Evolutionary conservation across 768 basidiomycete species (phyloP).

Genomic region (Rhodosporidiobolus sp.): DNA sequence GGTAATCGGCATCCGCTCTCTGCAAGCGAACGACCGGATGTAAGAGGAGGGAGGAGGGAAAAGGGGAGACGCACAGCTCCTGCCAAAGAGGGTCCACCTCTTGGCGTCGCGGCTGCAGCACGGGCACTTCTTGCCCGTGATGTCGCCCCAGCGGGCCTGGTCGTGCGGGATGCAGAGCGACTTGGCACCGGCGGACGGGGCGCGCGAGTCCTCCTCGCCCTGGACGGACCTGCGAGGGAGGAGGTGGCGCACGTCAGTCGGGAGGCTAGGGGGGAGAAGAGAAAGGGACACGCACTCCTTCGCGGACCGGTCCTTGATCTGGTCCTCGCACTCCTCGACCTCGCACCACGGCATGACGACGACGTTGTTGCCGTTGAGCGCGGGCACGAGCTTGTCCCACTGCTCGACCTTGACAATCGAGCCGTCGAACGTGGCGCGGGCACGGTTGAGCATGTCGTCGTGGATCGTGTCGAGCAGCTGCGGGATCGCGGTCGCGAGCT

Average conservation of each 20-base stretch:
- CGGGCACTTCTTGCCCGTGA: conserved; percentile 81
- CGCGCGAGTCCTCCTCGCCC: conserved; percentile 80
- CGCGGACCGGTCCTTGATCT: conserved; percentile 92
- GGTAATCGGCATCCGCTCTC: no score
- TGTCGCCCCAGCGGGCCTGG: conserved; percentile 73
- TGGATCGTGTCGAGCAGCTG: conserved; percentile 81
- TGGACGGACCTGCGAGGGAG: conserved; percentile 60
- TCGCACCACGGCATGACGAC: conserved; percentile 96
- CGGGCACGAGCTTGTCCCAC: conserved; percentile 91
- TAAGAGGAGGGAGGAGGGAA: no score
- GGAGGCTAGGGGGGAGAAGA: conserved; percentile 25
- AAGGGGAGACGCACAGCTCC: no score
- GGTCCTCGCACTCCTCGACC: conserved; percentile 85
- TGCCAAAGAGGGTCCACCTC: conserved; percentile 94
- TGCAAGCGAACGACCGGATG: no score
- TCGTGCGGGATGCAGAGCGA: conserved; percentile 95
- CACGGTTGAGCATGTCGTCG: conserved; percentile 75
- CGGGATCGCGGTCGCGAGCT: conserved; percentile 57
- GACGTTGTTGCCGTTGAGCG: conserved; percentile 80
- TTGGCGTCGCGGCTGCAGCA: conserved; percentile 68
- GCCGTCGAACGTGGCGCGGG: conserved; percentile 68
- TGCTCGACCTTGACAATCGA: conserved; percentile 69
- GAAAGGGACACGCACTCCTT: conserved; percentile 61
- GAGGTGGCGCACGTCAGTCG: conserved; percentile 10
- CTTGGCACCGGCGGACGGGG: conserved; percentile 96